A percentile compares a stretch with the other conserved stretches of the same genome.
These are phyloP conservation scores for Sergeia podlipaevii DNA, from an alignment of 208 protist species.

Conservation along the genomic window DNA sequence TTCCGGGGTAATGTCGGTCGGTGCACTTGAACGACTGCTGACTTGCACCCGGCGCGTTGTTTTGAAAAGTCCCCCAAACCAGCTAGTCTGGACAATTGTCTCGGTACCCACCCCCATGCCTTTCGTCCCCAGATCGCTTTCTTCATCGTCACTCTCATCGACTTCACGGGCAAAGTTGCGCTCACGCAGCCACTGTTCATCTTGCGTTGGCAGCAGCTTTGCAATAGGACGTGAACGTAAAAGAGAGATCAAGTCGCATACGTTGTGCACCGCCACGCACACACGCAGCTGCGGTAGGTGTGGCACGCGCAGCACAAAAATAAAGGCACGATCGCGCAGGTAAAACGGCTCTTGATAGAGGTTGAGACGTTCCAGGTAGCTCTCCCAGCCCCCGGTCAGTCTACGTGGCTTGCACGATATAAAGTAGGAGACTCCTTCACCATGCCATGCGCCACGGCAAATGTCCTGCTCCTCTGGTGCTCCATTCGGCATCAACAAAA, in stretches of 20 bases:
- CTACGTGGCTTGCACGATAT: conserved; percentile 32
- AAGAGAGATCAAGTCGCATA: conserved; percentile 61
- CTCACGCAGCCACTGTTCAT: conserved; percentile 38
- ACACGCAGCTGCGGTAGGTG: conserved; percentile 57
- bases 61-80: not conserved
- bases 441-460: conserved; percentile 33
- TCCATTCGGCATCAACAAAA: conserved; percentile 38
- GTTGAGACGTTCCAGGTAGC: conserved; percentile 56
- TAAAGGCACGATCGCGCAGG: conserved; percentile 48
- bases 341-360: conserved; percentile 64
- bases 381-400: conserved; percentile 46
- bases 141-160: not conserved
- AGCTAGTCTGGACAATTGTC: not conserved
- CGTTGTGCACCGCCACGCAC: conserved; percentile 59
- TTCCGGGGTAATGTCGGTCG: not conserved
- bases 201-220: conserved; percentile 26
- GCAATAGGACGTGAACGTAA: conserved; percentile 33
- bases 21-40: conserved; percentile 3
- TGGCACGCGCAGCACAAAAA: conserved; percentile 60
- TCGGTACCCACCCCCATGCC: not conserved
- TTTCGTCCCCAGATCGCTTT: not conserved
- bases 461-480: conserved; percentile 30
- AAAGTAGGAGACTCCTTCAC: conserved; percentile 54
- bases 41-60: no score
- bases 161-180: conserved; percentile 9